These are phyloP conservation scores for Auricularia heimuer DNA, from an alignment of 768 basidiomycete species.

Conservation along the genomic window DNA sequence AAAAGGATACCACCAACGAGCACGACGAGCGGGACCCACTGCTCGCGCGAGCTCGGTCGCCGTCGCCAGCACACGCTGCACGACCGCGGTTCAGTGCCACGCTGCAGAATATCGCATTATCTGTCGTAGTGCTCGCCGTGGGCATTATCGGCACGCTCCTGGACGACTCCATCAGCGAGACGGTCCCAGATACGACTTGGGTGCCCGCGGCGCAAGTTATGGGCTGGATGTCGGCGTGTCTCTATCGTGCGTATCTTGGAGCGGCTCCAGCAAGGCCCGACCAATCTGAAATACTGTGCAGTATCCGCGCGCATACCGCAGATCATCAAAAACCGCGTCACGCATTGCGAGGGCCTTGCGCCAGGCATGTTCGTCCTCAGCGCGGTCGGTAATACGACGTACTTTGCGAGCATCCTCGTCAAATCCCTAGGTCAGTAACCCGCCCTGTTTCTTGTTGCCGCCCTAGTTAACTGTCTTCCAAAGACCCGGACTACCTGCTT, in stretches of 20 bases:
- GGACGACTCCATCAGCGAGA: not conserved
- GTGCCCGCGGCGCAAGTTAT: not conserved
- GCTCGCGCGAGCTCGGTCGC: not conserved
- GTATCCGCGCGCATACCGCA: not conserved
- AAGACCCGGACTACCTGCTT: not conserved
- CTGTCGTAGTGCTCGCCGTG: not conserved
- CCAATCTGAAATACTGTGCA: not conserved
- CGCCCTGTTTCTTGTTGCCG: not conserved
- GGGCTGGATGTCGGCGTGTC: not conserved
- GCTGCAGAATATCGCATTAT: not conserved
- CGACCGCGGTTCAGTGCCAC: not conserved
- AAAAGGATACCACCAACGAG: not conserved
- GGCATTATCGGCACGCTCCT: not conserved
- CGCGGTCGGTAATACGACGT: not conserved
- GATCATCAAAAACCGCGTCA: not conserved
- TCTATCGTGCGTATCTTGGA: not conserved
- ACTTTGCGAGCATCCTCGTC: not conserved
- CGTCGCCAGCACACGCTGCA: not conserved
- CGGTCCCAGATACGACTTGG: not conserved
- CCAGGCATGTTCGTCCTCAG: conserved; percentile 1
- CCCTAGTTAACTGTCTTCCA: not conserved
- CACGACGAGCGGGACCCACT: not conserved
- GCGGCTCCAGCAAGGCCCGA: not conserved
- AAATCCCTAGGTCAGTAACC: not conserved
- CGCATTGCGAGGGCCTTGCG: not conserved